Evolutionary conservation across 306 rosid genomes (phyloP).

Genomic region (Gastrolobium villosum): DNA sequence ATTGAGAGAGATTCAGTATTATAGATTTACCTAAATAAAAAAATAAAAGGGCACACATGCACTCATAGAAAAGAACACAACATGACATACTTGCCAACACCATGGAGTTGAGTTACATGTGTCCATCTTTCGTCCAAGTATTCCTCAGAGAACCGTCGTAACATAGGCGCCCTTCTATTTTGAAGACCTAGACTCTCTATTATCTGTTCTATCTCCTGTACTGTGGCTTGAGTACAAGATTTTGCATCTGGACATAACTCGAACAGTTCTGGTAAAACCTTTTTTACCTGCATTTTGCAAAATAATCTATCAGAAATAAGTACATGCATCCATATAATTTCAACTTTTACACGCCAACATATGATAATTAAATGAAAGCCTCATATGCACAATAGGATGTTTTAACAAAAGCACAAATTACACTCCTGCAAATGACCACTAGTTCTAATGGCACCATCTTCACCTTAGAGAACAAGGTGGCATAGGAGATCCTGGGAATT

Average conservation of each 20-base stretch:
- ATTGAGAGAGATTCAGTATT: neutral
- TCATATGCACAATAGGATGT: neutral
- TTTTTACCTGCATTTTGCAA: slow-evolving; percentile 56
- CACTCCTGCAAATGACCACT: neutral
- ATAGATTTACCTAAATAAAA: neutral
- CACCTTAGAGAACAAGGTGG: neutral
- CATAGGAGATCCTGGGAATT: neutral
- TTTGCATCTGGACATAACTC: slow-evolving; percentile 73
- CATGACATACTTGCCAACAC: slow-evolving; percentile 76
- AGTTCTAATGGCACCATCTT: neutral
- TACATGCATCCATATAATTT: neutral
- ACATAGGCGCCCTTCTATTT: slow-evolving; percentile 57
- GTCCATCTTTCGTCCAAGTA: slow-evolving; percentile 75
- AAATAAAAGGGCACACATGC: neutral
- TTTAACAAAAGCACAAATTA: neutral
- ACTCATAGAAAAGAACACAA: neutral
- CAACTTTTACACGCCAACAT: neutral
- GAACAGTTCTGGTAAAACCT: slow-evolving; percentile 57
- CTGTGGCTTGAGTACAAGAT: slow-evolving; percentile 58
- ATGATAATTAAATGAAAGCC: slow-evolving; percentile 9
- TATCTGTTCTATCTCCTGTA: slow-evolving; percentile 54
- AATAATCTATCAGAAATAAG: slow-evolving; percentile 24
- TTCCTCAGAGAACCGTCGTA: slow-evolving; percentile 66
- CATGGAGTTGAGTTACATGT: slow-evolving; percentile 75
- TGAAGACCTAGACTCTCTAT: slow-evolving; percentile 68